A percentile compares a stretch with the other conserved stretches of the same genome.
Conservation (phyloP, 2,329 filamentous ascomycete genomes). For the Zymoseptoria brevis region DNA sequence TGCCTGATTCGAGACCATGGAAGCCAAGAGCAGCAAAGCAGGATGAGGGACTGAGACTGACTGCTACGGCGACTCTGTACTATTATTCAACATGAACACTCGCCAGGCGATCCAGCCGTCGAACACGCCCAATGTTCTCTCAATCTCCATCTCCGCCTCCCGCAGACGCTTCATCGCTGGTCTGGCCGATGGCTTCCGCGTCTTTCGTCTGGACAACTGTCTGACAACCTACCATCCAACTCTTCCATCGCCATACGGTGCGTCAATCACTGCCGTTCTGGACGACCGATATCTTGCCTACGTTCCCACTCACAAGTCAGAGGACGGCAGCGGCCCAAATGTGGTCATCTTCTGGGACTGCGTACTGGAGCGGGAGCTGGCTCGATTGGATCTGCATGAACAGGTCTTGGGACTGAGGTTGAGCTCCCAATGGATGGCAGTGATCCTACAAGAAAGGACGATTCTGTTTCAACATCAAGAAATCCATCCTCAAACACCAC, state of each 20-base stretch:
- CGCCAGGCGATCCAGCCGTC: slow-evolving; percentile 75
- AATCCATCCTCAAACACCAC: slow-evolving; percentile 31
- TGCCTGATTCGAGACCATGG: background rate
- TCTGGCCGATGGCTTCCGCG: slow-evolving; percentile 72
- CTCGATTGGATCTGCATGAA: slow-evolving; percentile 70
- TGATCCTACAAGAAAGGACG: slow-evolving; percentile 50
- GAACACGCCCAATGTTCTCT: slow-evolving; percentile 66
- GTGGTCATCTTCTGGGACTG: slow-evolving; percentile 70
- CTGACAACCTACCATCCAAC: slow-evolving; percentile 24
- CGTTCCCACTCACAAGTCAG: slow-evolving; percentile 68
- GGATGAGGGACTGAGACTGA: background rate
- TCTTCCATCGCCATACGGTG: slow-evolving; percentile 15
- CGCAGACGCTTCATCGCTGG: slow-evolving; percentile 80
- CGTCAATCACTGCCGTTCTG: slow-evolving; percentile 25
- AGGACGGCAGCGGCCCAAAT: slow-evolving; percentile 24
- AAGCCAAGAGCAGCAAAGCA: background rate
- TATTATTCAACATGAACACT: slow-evolving; percentile 65
- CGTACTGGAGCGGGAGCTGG: slow-evolving; percentile 63
- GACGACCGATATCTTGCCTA: slow-evolving; percentile 62
- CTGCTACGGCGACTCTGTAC: background rate
- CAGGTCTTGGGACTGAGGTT: slow-evolving; percentile 73
- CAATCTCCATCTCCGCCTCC: slow-evolving; percentile 77
- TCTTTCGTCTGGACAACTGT: slow-evolving; percentile 30
- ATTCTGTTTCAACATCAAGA: slow-evolving; percentile 27
- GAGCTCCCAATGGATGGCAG: slow-evolving; percentile 65